A percentile compares a stretch with the other conserved stretches of the same genome.
Conservation (phyloP, 2,329 filamentous ascomycete genomes). For the Hymenoscyphus albidus region DNA sequence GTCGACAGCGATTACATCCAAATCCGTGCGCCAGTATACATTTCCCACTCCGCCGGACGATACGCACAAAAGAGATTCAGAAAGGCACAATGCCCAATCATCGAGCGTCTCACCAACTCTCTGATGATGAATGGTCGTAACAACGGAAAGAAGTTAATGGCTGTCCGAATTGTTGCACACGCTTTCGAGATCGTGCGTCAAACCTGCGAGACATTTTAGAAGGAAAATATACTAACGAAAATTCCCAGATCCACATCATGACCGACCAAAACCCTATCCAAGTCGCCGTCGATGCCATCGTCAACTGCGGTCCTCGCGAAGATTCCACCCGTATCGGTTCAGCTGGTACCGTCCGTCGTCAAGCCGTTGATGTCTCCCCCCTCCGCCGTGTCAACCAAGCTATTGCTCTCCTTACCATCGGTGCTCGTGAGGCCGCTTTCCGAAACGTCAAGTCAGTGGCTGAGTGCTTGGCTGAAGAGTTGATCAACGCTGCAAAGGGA, state of each 20-base stretch:
- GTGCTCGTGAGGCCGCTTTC: constrained; percentile 98
- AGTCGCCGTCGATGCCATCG: constrained; percentile 97
- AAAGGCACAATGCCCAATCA: constrained; percentile 99
- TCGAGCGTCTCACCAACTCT: constrained; percentile 99
- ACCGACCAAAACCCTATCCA: constrained; percentile 99
- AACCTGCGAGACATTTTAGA: constrained; percentile 13
- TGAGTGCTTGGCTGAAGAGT: constrained; percentile 98
- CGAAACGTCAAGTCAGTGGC: constrained; percentile 99
- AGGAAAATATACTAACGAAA: constrained; percentile 21
- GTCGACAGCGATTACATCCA: constrained; percentile 92
- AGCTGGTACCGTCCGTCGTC: constrained; percentile 98
- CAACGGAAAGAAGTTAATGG: constrained; percentile 99
- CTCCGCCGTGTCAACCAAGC: constrained; percentile 99
- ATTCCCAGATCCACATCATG: constrained; percentile 92
- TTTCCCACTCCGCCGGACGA: constrained; percentile 96
- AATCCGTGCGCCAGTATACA: constrained; percentile 97
- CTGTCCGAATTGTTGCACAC: constrained; percentile 98
- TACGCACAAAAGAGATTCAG: constrained; percentile 99
- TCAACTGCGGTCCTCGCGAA: constrained; percentile 99
- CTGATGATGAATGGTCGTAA: constrained; percentile 99
- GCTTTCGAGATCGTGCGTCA: constrained; percentile 96
- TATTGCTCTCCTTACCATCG: constrained; percentile 97
- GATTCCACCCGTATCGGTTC: constrained; percentile 99
- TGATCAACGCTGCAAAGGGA: constrained; percentile 99
- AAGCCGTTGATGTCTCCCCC: constrained; percentile 99